phyloP scores from a whole-genome alignment of 1,284 basidiomycete species.

The Ustilago lituana region DNA sequence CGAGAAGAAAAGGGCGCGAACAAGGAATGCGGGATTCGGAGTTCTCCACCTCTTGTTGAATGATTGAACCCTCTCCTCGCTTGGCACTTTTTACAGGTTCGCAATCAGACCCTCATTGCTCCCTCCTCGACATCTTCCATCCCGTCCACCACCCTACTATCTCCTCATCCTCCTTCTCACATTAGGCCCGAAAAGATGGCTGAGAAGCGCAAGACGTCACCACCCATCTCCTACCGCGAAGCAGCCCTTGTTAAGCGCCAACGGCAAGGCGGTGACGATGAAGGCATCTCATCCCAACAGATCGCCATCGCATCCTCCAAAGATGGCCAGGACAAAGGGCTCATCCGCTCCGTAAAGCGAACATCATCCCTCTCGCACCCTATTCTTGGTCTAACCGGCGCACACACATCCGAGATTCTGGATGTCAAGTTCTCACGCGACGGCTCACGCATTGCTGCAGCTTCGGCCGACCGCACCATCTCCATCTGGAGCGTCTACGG shows the following conservation, averaged over 20 bases:
- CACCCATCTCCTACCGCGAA: conserved; percentile 40
- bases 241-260: conserved; percentile 55
- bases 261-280: conserved; percentile 49
- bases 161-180: background rate
- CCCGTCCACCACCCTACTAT: background rate
- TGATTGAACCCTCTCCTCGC: background rate
- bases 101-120: conserved; percentile 4
- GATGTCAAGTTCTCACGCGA: conserved; percentile 62
- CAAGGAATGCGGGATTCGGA: conserved; percentile 27
- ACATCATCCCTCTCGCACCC: conserved; percentile 55
- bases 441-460: conserved; percentile 59
- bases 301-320: conserved; percentile 56
- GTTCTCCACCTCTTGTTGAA: conserved; percentile 13
- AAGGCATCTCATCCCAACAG: conserved; percentile 19
- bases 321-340: conserved; percentile 52
- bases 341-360: conserved; percentile 53
- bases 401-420: conserved; percentile 60
- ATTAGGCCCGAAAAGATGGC: no score
- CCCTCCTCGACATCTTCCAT: background rate
- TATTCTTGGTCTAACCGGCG: conserved; percentile 59
- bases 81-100: conserved; percentile 9
- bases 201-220: conserved; percentile 60
- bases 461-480: conserved; percentile 58
- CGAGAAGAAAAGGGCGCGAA: background rate
- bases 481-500: conserved; percentile 65